Evolutionary conservation across 1,284 basidiomycete species (phyloP).

Genomic region (Cryptococcus neoformans): DNA sequence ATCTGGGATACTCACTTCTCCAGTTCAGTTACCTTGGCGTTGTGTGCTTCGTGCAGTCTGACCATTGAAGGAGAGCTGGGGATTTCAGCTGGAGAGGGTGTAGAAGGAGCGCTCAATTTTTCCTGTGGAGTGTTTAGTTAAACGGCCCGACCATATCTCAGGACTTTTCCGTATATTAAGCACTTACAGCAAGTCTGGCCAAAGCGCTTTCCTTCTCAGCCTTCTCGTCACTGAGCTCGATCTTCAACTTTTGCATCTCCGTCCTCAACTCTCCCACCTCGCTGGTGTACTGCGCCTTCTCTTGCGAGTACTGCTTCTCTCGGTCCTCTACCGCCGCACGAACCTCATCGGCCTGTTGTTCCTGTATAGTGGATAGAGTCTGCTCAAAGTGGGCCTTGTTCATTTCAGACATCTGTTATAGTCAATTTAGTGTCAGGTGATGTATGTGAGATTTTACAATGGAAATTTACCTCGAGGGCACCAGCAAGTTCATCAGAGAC

Average conservation of each 20-base stretch:
- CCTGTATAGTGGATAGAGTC: slow-evolving; percentile 21
- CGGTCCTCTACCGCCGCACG: slow-evolving; percentile 3
- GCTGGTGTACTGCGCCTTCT: slow-evolving; percentile 5
- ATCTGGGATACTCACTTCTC: slow-evolving; percentile 21
- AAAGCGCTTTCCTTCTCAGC: slow-evolving; percentile 17
- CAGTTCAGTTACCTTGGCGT: slow-evolving; percentile 29
- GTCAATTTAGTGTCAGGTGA: too few relatives aligned
- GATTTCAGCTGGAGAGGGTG: slow-evolving; percentile 5
- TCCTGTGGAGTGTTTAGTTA: background rate
- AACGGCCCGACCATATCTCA: background rate
- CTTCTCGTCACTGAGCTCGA: slow-evolving; percentile 15
- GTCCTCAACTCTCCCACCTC: slow-evolving; percentile 7
- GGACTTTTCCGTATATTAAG: background rate
- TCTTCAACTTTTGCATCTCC: background rate
- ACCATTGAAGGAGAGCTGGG: slow-evolving; percentile 14
- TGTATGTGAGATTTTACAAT: background rate
- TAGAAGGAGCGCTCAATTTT: slow-evolving; percentile 12
- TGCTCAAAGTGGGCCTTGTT: slow-evolving; percentile 38
- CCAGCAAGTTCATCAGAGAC: slow-evolving; percentile 36
- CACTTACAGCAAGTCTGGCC: slow-evolving; percentile 16
- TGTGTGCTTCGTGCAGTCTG: slow-evolving; percentile 31
- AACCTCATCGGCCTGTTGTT: slow-evolving; percentile 9
- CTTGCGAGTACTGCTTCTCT: slow-evolving; percentile 1
- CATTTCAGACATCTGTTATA: slow-evolving; percentile 38
- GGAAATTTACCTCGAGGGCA: slow-evolving; percentile 28